Evolutionary conservation across 805 yeast species (phyloP).

Genomic region (Candida andamanensis): DNA sequence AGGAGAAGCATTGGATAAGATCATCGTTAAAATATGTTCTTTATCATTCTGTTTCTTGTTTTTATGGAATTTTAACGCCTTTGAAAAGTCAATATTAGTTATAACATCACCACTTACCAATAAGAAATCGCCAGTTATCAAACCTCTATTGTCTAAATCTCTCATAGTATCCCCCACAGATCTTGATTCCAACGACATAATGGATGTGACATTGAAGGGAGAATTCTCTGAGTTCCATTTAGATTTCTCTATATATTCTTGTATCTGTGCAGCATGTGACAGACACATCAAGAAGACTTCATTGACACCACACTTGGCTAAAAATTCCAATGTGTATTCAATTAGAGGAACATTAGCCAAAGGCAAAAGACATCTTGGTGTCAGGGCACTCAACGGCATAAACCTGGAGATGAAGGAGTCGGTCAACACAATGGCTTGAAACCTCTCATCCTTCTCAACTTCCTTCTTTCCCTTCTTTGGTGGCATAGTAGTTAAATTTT

Average conservation of each 20-base stretch:
- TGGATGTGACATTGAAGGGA: conserved; percentile 76
- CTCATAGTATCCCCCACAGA: conserved; percentile 98
- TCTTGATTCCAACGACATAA: conserved; percentile 79
- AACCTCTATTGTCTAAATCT: conserved; percentile 85
- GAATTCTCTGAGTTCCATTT: conserved; percentile 64
- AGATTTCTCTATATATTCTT: conserved; percentile 68
- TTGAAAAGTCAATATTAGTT: conserved; percentile 79
- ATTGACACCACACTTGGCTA: conserved; percentile 83
- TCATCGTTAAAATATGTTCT: conserved; percentile 94
- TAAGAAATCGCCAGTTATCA: conserved; percentile 85
- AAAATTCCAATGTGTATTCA: conserved; percentile 90
- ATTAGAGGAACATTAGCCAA: conserved; percentile 89
- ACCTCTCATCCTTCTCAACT: conserved; percentile 60
- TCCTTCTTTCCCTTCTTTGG: conserved; percentile 55
- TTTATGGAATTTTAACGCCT: conserved; percentile 69
- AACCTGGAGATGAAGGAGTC: conserved; percentile 92
- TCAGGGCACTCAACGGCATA: conserved; percentile 81
- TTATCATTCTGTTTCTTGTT: conserved; percentile 68
- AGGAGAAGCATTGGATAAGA: conserved; percentile 78
- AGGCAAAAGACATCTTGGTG: conserved; percentile 89
- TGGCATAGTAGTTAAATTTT: conserved; percentile 26
- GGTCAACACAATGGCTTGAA: conserved; percentile 92
- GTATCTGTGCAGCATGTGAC: conserved; percentile 84
- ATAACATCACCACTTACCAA: conserved; percentile 92
- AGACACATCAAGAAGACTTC: conserved; percentile 90